Percentiles rank a stretch among this genome's conserved stretches.
phyloP scores from a whole-genome alignment of 768 basidiomycete species.

The Pleurotus salmoneostramineus region DNA sequence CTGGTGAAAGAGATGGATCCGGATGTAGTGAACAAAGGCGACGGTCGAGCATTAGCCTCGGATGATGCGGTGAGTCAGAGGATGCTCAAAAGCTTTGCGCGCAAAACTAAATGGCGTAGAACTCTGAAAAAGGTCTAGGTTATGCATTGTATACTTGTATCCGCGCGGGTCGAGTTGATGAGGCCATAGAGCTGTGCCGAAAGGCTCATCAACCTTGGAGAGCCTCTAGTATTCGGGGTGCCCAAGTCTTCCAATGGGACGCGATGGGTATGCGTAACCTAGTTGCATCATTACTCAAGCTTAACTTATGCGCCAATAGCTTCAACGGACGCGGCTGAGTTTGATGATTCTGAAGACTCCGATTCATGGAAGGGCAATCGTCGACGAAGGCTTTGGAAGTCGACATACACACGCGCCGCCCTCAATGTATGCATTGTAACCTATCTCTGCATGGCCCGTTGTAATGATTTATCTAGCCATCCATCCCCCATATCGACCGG shows the following conservation, averaged over 20 bases:
- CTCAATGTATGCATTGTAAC: constrained; percentile 52
- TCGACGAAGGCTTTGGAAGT: constrained; percentile 82
- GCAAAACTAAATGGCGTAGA: constrained; percentile 34
- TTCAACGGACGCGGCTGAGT: constrained; percentile 26
- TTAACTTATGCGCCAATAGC: constrained; percentile 24
- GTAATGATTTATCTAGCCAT: constrained; percentile 32
- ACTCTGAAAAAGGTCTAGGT: constrained; percentile 73
- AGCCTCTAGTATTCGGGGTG: constrained; percentile 85
- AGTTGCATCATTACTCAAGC: neutral
- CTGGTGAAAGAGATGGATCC: constrained; percentile 76
- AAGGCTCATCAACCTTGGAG: constrained; percentile 90
- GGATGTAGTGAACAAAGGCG: constrained; percentile 65
- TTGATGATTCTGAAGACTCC: constrained; percentile 43
- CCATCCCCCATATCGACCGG: constrained; percentile 71
- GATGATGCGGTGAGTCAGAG: constrained; percentile 68
- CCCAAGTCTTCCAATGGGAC: constrained; percentile 72
- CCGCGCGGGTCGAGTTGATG: constrained; percentile 80
- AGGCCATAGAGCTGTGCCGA: constrained; percentile 79
- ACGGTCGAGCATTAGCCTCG: constrained; percentile 55
- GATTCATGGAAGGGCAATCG: constrained; percentile 73
- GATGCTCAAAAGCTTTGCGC: neutral
- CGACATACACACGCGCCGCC: constrained; percentile 75
- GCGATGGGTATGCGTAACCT: constrained; percentile 50
- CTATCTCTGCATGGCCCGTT: neutral
- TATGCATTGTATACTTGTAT: constrained; percentile 80